These are phyloP conservation scores for Drechslerella dactyloides DNA, from an alignment of 2,329 filamentous ascomycete species.

Conservation along the genomic window DNA sequence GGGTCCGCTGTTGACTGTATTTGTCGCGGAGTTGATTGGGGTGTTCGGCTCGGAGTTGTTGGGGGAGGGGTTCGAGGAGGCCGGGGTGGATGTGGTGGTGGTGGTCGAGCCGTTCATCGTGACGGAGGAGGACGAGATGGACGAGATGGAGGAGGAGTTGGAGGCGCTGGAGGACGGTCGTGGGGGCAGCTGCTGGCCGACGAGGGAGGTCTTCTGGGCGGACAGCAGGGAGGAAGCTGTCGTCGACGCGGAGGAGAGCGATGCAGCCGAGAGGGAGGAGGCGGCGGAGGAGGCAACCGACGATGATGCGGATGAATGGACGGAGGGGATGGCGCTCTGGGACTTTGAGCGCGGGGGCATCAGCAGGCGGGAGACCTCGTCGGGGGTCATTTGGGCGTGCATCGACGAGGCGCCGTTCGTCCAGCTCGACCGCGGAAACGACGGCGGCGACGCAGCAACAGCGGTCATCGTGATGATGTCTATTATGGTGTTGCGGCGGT, in stretches of 20 bases:
- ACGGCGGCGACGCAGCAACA: slow-evolving; percentile 50
- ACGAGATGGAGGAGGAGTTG: slow-evolving; percentile 56
- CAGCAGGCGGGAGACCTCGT: slow-evolving; percentile 86
- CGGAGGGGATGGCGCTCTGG: slow-evolving; percentile 77
- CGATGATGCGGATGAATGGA: slow-evolving; percentile 59
- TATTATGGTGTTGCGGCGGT: background rate
- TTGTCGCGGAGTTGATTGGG: slow-evolving; percentile 58
- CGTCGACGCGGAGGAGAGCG: slow-evolving; percentile 69
- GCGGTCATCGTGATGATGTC: slow-evolving; percentile 42
- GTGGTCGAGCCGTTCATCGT: slow-evolving; percentile 49
- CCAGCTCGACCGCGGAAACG: slow-evolving; percentile 50
- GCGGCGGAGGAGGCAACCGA: slow-evolving; percentile 69
- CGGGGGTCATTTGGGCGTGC: slow-evolving; percentile 69
- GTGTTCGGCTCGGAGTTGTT: slow-evolving; percentile 56
- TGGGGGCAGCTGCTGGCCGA: slow-evolving; percentile 23
- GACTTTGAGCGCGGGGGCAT: slow-evolving; percentile 91
- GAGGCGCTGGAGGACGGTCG: slow-evolving; percentile 41
- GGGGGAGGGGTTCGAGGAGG: slow-evolving; percentile 39
- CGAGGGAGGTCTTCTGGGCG: slow-evolving; percentile 64
- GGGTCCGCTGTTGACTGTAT: slow-evolving; percentile 57
- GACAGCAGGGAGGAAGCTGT: slow-evolving; percentile 56
- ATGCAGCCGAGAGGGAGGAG: slow-evolving; percentile 69
- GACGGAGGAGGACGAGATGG: slow-evolving; percentile 53
- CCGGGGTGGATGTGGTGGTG: slow-evolving; percentile 33
- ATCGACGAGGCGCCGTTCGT: slow-evolving; percentile 38